These are phyloP conservation scores for Chamaecyparis obtusa DNA, from an alignment of 75 land plant species.

Conservation along the genomic window DNA sequence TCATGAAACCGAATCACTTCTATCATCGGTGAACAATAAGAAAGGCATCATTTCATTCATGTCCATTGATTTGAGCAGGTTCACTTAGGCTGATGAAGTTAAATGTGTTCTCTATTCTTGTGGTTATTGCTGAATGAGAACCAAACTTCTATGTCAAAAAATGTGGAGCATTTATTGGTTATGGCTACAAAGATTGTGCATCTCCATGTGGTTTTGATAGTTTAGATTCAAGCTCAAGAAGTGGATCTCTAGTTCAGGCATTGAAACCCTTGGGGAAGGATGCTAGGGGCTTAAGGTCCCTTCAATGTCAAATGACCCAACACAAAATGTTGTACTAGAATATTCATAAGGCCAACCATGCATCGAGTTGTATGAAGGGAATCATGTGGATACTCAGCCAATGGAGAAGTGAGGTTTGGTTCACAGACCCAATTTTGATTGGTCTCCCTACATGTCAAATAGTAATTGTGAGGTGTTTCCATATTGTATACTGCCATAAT, in stretches of 20 bases:
- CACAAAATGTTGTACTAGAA: too few relatives aligned
- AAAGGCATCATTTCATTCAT: slow-evolving; percentile 57
- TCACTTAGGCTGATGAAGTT: slow-evolving; percentile 53
- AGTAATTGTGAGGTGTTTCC: too few relatives aligned
- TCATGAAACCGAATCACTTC: slow-evolving; percentile 49
- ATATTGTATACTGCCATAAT: too few relatives aligned
- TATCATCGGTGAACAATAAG: slow-evolving; percentile 40
- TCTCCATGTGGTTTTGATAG: slow-evolving; percentile 28
- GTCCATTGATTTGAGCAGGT: slow-evolving; percentile 57
- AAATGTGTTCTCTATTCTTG: slow-evolving; percentile 35
- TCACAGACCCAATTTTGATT: too few relatives aligned
- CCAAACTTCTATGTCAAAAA: slow-evolving; percentile 53
- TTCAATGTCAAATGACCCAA: too few relatives aligned
- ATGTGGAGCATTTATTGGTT: slow-evolving; percentile 47
- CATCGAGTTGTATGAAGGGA: too few relatives aligned
- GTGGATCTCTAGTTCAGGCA: slow-evolving; percentile 42
- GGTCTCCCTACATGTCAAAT: too few relatives aligned
- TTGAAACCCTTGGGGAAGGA: slow-evolving; percentile 21
- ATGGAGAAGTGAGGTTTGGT: too few relatives aligned
- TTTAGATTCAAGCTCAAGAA: slow-evolving; percentile 18
- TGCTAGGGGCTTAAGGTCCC: slow-evolving; percentile 29
- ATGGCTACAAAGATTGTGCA: slow-evolving; percentile 33
- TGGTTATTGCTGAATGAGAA: slow-evolving; percentile 35
- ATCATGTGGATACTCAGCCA: too few relatives aligned
- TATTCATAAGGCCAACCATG: too few relatives aligned